Evolutionary conservation across 1,284 basidiomycete genomes (phyloP).

Genomic region (Ceraceosorus bombacis): DNA sequence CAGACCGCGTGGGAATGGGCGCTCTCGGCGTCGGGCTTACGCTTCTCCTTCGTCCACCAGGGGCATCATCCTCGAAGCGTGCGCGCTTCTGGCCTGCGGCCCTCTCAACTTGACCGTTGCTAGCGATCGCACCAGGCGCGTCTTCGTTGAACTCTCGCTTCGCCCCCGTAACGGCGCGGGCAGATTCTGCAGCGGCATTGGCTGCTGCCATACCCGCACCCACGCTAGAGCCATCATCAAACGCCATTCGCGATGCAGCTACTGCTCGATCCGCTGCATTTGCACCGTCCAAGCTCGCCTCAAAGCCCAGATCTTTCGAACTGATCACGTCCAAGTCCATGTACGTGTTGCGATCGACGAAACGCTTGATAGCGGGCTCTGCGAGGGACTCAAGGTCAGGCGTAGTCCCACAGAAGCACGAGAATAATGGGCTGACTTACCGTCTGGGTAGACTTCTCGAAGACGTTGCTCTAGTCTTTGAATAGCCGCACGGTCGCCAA

Average conservation of each 20-base stretch:
- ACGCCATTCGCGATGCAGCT: not conserved
- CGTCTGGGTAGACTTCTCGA: constrained; percentile 74
- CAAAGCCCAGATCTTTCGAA: constrained; percentile 72
- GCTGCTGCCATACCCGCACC: no score
- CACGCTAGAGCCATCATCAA: no score
- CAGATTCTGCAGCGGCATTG: no score
- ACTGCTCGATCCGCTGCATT: constrained; percentile 11
- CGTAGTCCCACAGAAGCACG: not conserved
- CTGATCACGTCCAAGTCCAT: constrained; percentile 81
- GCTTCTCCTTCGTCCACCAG: no score
- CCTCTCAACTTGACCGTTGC: no score
- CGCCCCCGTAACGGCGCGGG: no score
- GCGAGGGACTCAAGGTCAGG: constrained; percentile 1
- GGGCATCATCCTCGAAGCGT: no score
- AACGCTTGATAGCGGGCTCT: constrained; percentile 84
- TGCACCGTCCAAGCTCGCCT: constrained; percentile 3
- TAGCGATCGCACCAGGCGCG: no score
- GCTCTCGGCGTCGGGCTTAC: no score
- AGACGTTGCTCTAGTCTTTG: constrained; percentile 82
- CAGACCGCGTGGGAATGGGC: no score
- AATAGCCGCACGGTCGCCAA: constrained; percentile 80
- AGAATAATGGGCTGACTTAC: constrained; percentile 49
- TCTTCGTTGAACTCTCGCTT: no score
- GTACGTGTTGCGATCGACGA: constrained; percentile 83
- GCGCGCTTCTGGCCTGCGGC: no score